Evolutionary conservation across 176 grass and related monocot species (phyloP).

Genomic region (Microstegium vimineum): DNA sequence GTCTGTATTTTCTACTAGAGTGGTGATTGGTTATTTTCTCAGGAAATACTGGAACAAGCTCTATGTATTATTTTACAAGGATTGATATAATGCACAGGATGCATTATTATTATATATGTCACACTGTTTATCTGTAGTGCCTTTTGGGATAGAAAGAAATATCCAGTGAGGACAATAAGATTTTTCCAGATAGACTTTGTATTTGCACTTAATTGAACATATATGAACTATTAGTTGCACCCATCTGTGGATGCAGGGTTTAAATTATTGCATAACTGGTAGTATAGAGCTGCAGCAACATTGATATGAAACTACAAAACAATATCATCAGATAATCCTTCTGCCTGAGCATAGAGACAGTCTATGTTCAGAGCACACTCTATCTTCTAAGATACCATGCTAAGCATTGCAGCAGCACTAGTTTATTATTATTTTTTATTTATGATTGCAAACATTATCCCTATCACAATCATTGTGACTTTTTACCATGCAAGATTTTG

Average conservation of each 20-base stretch:
- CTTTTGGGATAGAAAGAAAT: not conserved
- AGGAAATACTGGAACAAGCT: not conserved
- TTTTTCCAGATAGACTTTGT: not conserved
- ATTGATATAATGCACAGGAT: too few species aligned
- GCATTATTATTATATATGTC: not conserved
- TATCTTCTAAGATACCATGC: not conserved
- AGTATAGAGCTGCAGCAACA: not conserved
- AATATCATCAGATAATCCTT: not conserved
- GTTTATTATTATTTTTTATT: not conserved
- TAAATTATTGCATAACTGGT: not conserved
- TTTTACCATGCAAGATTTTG: not conserved
- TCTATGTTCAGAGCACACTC: too few species aligned
- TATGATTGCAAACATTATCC: not conserved
- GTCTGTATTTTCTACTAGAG: not conserved
- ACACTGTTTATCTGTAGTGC: not conserved
- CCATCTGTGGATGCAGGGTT: not conserved
- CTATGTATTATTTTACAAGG: too few species aligned
- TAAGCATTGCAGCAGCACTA: not conserved
- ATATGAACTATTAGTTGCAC: not conserved
- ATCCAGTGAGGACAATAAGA: not conserved
- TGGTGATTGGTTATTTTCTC: not conserved
- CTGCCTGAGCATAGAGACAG: not conserved
- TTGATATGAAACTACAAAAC: not conserved
- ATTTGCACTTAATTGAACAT: not conserved
- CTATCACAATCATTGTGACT: not conserved